Base-by-base conservation (phyloP, 2,329 filamentous ascomycete genomes). In the Botryotinia narcissicola region DNA sequence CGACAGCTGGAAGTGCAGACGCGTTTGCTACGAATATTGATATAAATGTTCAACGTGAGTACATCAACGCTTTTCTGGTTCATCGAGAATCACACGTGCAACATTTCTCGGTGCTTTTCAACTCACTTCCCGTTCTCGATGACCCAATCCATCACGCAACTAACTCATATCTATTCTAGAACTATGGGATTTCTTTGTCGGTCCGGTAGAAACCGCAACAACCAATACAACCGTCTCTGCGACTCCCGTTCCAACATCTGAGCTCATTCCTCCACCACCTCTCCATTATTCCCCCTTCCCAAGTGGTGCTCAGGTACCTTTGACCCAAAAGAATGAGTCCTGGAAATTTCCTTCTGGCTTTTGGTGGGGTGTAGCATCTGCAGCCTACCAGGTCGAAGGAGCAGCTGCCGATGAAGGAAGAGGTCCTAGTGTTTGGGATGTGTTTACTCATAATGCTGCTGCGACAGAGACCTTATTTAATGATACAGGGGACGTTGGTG, bases 321-420 rank as follows among this genome's bases (percentile, higher is more conserved):
- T 74, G 12, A 20, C 59, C 10, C 18, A 60, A 20, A 77, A 76
- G 46, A 79, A 79, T 63, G 72, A 76, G 51, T 77, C 75, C 59
- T 79, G 77, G 77, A 79, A 77, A 60, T 79, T 78, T 70, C 77
- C 77, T 2, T 57, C 72, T 64, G 85, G 85, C 22, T 86, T 86
- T 71, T 79, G 82, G 72, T 85, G 84, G 77, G 84, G 87, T n/a
- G 85, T 87, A 4, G 82, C 86, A 0, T 83, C 85, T 20, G 84
- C 83, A 8, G 85, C 87, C 14, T 78, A 81, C 75, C 80, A 86
- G 79, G 79, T 87, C 40, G 81, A 88, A 76, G 80, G 87, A 44
- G 85, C 85, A 16, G 83, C 81, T 1, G 82, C 83, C 1, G 80
- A 83, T 2, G 83, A 86, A 69, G 85, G 85, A 12, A 82, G 84